These are phyloP conservation scores for Starmera dryadoides DNA, from an alignment of 805 yeast species.

Conservation along the genomic window DNA sequence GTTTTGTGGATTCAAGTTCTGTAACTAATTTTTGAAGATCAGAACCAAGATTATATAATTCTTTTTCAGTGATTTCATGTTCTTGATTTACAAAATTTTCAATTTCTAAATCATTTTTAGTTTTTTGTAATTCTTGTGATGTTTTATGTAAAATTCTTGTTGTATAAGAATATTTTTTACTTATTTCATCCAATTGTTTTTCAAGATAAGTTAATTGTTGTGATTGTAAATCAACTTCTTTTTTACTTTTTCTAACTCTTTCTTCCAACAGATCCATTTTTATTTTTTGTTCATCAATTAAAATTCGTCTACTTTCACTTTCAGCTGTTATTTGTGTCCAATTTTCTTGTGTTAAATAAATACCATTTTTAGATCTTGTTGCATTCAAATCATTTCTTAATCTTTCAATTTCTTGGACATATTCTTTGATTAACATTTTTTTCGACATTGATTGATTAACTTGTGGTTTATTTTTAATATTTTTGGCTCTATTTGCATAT, in stretches of 20 bases:
- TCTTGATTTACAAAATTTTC: constrained; percentile 12
- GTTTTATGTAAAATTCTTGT: constrained; percentile 8
- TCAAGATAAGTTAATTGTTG: constrained; percentile 15
- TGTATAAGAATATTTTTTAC: constrained; percentile 2
- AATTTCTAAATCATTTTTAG: constrained; percentile 8
- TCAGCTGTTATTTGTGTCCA: constrained; percentile 37
- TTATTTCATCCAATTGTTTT: constrained; percentile 9
- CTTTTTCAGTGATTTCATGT: constrained; percentile 13
- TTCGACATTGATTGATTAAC: constrained; percentile 53
- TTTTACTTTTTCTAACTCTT: constrained; percentile 34
- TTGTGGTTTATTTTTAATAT: constrained; percentile 63
- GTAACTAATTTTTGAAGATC: constrained; percentile 3
- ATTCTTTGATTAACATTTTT: constrained; percentile 44
- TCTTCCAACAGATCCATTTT: constrained; percentile 40
- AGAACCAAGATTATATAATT: constrained; percentile 11
- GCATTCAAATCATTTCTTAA: constrained; percentile 56
- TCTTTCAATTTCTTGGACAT: constrained; percentile 46
- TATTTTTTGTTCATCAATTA: constrained; percentile 43
- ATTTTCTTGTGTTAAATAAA: constrained; percentile 49
- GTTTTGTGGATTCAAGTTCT: constrained; percentile 6
- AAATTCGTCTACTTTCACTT: constrained; percentile 40
- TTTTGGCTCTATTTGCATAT: constrained; percentile 78
- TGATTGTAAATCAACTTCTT: constrained; percentile 30
- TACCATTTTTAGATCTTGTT: constrained; percentile 58
- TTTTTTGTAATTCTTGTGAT: constrained; percentile 5